Percentiles rank a stretch among this genome's conserved stretches.
Conservation (phyloP, 2,329 filamentous ascomycete species). For the Aureobasidium uvarum region DNA sequence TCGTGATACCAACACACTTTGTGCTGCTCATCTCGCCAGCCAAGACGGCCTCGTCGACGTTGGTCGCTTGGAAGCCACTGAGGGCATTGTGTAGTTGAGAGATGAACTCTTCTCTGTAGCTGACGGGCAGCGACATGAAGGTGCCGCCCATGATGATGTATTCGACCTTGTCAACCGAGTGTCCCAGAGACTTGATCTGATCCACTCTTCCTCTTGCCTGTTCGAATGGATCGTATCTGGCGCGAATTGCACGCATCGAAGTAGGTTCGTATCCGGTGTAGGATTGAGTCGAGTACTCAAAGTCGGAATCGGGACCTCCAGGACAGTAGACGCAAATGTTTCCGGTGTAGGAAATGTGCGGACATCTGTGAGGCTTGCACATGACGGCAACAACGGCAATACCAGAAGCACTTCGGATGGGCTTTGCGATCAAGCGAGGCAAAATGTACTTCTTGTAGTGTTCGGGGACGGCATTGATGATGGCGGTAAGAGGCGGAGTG, state of each 20-base stretch:
- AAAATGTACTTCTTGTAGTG: constrained; percentile 99
- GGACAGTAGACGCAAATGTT: constrained; percentile 99
- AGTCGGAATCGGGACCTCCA: constrained; percentile 95
- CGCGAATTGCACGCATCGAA: constrained; percentile 96
- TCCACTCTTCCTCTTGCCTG: constrained; percentile 94
- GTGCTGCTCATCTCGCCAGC: constrained; percentile 95
- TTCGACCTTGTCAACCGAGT: constrained; percentile 98
- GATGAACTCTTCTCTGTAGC: constrained; percentile 91
- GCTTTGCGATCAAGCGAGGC: constrained; percentile 94
- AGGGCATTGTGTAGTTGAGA: constrained; percentile 95
- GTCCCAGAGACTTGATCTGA: constrained; percentile 90
- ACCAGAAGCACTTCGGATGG: constrained; percentile 90
- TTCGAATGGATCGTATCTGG: constrained; percentile 96
- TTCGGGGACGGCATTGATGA: constrained; percentile 97
- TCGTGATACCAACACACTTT: constrained; percentile 98
- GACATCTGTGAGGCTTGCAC: constrained; percentile 98
- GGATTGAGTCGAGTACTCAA: constrained; percentile 98
- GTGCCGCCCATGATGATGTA: constrained; percentile 99
- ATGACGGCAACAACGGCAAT: constrained; percentile 99
- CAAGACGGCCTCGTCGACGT: constrained; percentile 92
- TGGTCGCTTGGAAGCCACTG: constrained; percentile 89
- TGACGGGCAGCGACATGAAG: constrained; percentile 91
- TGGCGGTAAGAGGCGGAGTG: constrained; percentile 89
- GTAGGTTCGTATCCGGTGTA: constrained; percentile 99
- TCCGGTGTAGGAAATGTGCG: constrained; percentile 96